Percentiles rank a stretch among this genome's conserved stretches.
Evolutionary conservation across 371 early-diverging fungal genomes (phyloP).

Genomic region (Neoconidiobolus thromboides): DNA sequence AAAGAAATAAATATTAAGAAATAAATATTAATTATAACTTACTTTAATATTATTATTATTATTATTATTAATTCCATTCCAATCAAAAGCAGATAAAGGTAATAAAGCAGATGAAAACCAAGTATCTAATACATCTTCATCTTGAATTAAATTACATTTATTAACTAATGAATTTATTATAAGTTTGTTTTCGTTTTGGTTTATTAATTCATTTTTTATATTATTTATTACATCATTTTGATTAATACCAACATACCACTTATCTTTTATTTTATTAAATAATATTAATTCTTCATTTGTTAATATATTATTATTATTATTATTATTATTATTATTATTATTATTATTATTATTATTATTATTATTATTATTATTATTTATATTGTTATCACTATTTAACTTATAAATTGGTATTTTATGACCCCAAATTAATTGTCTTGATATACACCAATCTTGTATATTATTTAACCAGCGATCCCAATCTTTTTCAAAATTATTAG

Average conservation of each 20-base stretch:
- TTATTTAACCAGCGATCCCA: slow-evolving; percentile 95
- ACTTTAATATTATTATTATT: slow-evolving; percentile 11
- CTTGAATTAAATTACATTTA: slow-evolving; percentile 26
- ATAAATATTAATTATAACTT: background rate
- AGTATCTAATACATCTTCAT: slow-evolving; percentile 98
- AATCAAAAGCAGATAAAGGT: slow-evolving; percentile 77
- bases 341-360: too few species aligned
- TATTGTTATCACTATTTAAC: background rate
- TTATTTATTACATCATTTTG: background rate
- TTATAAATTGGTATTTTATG: slow-evolving; percentile 97
- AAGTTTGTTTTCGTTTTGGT: slow-evolving; percentile 4
- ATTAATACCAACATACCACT: slow-evolving; percentile 24
- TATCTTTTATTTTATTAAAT: background rate
- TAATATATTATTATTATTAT: background rate
- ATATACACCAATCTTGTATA: slow-evolving; percentile 97
- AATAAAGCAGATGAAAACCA: slow-evolving; percentile 98
- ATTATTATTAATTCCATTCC: slow-evolving; percentile 22
- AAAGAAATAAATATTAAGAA: slow-evolving; percentile 30
- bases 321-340: too few species aligned
- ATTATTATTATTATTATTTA: too few species aligned
- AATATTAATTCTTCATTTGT: background rate
- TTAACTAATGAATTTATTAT: background rate
- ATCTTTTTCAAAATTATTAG: slow-evolving; percentile 58
- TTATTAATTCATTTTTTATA: slow-evolving; percentile 11
- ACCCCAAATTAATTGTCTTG: slow-evolving; percentile 99